Conservation (phyloP, 306 rosid species). For the Cicer cuneatum region DNA sequence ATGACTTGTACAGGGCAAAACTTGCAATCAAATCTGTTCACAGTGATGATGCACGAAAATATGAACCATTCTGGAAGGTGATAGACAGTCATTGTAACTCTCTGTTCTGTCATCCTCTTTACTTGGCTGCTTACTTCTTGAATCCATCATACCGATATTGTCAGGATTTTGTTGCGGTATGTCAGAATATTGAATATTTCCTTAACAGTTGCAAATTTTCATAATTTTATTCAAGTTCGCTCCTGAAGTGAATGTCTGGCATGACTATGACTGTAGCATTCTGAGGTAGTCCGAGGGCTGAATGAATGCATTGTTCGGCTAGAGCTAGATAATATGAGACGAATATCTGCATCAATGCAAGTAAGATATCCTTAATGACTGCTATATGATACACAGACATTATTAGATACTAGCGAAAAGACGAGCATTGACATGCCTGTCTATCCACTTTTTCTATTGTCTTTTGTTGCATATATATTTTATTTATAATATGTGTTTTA, state of each 20-base stretch:
- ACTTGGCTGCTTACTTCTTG: constrained; percentile 90
- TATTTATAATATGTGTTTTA: too few relatives aligned
- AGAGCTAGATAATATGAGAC: constrained; percentile 77
- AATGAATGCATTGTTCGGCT: constrained; percentile 86
- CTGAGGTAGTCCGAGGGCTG: constrained; percentile 85
- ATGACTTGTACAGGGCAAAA: constrained; percentile 83
- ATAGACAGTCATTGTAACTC: constrained; percentile 82
- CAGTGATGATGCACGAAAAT: constrained; percentile 74
- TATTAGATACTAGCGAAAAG: background rate
- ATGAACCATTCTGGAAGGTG: constrained; percentile 85
- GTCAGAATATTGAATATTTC: constrained; percentile 45
- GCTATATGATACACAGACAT: constrained; percentile 2
- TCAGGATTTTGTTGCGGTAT: constrained; percentile 81
- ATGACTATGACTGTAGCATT: constrained; percentile 62
- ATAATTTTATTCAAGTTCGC: constrained; percentile 42
- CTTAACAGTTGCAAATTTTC: constrained; percentile 34
- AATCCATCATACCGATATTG: constrained; percentile 89
- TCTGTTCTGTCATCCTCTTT: constrained; percentile 81
- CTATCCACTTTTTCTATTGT: too few relatives aligned
- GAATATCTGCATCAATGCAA: constrained; percentile 92
- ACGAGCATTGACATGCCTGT: too few relatives aligned
- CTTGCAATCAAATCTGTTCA: constrained; percentile 74
- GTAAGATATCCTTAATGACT: constrained; percentile 49
- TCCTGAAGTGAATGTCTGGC: constrained; percentile 49
- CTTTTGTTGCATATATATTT: too few relatives aligned